Evolutionary conservation across 768 basidiomycete species (phyloP), one percentile per base, ranked within the genome.

Genomic region (Cantharellus cinnabarinus): DNA sequence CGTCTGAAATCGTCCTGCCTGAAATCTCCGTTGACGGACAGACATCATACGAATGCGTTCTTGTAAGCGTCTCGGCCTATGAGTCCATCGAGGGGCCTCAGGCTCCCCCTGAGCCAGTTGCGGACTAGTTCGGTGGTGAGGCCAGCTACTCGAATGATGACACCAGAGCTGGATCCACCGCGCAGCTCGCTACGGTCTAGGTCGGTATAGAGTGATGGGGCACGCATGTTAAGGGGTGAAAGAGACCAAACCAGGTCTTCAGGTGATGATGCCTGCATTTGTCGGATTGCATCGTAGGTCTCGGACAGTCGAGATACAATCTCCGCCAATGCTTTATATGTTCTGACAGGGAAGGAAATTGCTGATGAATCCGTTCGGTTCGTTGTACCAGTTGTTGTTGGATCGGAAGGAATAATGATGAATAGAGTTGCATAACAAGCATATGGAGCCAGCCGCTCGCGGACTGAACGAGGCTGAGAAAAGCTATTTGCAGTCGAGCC

Each of bases 371-470:
- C 20, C 20, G 20, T 29, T 29, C 0, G 20, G 20, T 29, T 29
- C 20, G 20, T 29, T 29, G 20, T 29, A 29, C 20, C 20, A 29
- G 20, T 71, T 3, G 82, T 70, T 1, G 65, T 65, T 51, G 71
- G 69, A 20, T 81, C 72, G 59, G 74, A 68, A 0, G 85, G 83
- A 2, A 93, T 94, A 62, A 77, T 78, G 61, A 97, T 75, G 62
- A 95, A 73, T 20, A 94, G 69, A 63, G 81, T 91, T 20, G 89
- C 90, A 69, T 94, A 97, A 69, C 89, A 93, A 4, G 84, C 77
- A 67, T 94, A 97, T 2, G 90, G 89, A 4, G 73, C 74, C 58
- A 95, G 74, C 60, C 76, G 76, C 51, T 82, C 77, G 4, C 67
- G 71, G 50, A 89, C 76, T 3, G 75, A 69, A 41, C 80, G 29